Percentiles rank a stretch among this genome's conserved stretches.
Conservation (phyloP, 805 yeast genomes). For the Barnettozyma californica region DNA sequence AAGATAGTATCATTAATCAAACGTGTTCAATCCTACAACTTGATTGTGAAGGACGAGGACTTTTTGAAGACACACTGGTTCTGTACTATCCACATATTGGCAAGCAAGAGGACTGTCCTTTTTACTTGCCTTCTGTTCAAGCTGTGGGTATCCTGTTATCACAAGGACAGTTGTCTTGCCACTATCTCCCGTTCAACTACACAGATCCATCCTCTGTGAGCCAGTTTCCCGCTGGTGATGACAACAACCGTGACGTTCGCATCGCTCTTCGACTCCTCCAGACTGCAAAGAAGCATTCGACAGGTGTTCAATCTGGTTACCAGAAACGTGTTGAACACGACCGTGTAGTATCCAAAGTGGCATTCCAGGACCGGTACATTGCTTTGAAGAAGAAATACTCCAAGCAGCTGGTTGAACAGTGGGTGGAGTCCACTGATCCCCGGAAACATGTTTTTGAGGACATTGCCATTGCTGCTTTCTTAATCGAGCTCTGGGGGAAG, state of each 20-base stretch:
- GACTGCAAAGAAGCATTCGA: slow-evolving; percentile 79
- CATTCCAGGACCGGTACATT: slow-evolving; percentile 79
- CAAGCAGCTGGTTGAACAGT: slow-evolving; percentile 61
- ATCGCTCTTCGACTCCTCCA: slow-evolving; percentile 76
- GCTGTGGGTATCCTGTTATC: slow-evolving; percentile 66
- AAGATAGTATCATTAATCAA: slow-evolving; percentile 79
- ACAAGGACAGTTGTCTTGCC: slow-evolving; percentile 51
- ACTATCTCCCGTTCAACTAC: slow-evolving; percentile 59
- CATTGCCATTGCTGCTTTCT: slow-evolving; percentile 89
- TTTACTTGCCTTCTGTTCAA: slow-evolving; percentile 80
- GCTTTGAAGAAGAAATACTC: slow-evolving; percentile 80
- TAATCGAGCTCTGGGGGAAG: slow-evolving; percentile 78
- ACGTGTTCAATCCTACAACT: slow-evolving; percentile 57
- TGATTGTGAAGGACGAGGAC: slow-evolving; percentile 19
- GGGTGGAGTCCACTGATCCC: slow-evolving; percentile 96
- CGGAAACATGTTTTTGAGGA: slow-evolving; percentile 95
- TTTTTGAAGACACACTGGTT: slow-evolving; percentile 44
- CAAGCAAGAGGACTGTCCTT: slow-evolving; percentile 61
- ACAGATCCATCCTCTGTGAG: slow-evolving; percentile 23
- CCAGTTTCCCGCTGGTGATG: slow-evolving; percentile 30
- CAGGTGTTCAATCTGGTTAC: slow-evolving; percentile 80
- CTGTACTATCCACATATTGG: slow-evolving; percentile 76
- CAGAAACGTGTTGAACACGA: slow-evolving; percentile 88
- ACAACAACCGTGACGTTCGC: slow-evolving; percentile 62
- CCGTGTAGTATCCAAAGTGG: slow-evolving; percentile 71